Percentiles rank a stretch among this genome's conserved stretches.
Conservation (phyloP, 192 early-diverging fungal genomes). For the Coemansia sp. region DNA sequence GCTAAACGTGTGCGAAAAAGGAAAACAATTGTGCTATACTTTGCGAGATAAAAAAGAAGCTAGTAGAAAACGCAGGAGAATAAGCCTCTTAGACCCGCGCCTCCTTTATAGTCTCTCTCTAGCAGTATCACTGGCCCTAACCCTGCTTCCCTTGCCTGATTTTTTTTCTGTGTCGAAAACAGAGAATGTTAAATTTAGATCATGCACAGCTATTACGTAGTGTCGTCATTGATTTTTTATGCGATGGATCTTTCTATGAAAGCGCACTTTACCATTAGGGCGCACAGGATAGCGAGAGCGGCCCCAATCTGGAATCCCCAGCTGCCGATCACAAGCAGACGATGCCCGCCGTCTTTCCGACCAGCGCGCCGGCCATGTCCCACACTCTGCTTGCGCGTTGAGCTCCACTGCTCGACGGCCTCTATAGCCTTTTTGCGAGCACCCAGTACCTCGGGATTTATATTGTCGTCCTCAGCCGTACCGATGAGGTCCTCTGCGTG, state of each 20-base stretch:
- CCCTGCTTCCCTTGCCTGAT: background rate
- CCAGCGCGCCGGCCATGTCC: background rate
- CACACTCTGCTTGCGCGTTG: background rate
- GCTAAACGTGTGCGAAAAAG: background rate
- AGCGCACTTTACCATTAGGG: background rate
- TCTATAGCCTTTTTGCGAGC: background rate
- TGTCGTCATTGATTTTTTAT: background rate
- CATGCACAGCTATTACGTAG: background rate
- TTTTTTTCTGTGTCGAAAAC: background rate
- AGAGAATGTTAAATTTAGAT: background rate
- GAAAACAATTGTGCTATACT: background rate
- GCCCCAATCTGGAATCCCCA: background rate
- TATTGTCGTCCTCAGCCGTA: background rate
- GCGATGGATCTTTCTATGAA: background rate
- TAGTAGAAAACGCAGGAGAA: background rate
- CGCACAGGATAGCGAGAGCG: background rate
- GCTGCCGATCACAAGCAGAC: background rate
- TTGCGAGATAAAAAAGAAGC: background rate
- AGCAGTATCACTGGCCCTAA: background rate
- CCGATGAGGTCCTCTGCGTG: constrained; percentile 29
- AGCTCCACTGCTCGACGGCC: constrained; percentile 7
- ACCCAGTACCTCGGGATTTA: background rate
- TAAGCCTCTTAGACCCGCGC: background rate
- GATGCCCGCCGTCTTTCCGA: background rate
- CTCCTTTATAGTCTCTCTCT: background rate